phyloP scores from a whole-genome alignment of 192 early-diverging fungal genomes.

The Funneliformis mosseae region DNA sequence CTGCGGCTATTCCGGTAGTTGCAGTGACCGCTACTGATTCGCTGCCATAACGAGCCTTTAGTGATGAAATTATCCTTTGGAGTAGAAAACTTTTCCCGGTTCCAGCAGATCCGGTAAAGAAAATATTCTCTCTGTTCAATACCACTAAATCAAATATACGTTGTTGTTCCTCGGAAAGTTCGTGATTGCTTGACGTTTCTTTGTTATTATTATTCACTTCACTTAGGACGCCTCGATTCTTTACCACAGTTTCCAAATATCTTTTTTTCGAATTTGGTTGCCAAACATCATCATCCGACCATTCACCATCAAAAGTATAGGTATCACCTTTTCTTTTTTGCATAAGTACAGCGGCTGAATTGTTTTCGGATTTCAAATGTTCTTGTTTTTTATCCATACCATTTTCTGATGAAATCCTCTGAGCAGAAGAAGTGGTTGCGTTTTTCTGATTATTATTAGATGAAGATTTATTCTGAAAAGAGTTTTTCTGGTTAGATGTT shows the following conservation, averaged over 20 bases:
- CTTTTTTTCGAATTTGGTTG: background rate
- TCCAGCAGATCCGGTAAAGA: slow-evolving; percentile 60
- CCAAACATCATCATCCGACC: background rate
- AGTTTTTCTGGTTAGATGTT: too few species aligned
- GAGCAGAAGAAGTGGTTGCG: background rate
- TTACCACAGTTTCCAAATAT: background rate
- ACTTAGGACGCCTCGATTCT: background rate
- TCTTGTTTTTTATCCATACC: background rate
- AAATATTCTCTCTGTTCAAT: slow-evolving; percentile 44
- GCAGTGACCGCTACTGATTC: slow-evolving; percentile 58
- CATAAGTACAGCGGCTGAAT: background rate
- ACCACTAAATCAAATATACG: slow-evolving; percentile 44
- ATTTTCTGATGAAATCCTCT: background rate
- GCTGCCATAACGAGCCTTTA: slow-evolving; percentile 23
- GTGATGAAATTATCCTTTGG: slow-evolving; percentile 43
- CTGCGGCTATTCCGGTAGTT: slow-evolving; percentile 60
- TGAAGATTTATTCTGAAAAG: too few species aligned
- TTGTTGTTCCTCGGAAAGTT: slow-evolving; percentile 34
- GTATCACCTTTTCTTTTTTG: background rate
- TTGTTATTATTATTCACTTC: background rate
- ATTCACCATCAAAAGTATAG: background rate
- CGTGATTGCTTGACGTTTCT: background rate
- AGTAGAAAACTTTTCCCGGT: slow-evolving; percentile 45
- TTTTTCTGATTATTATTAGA: too few species aligned
- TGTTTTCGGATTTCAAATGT: background rate